These are phyloP conservation scores for Pinus tabuliformis DNA, from an alignment of 75 land plant species.

Conservation along the genomic window DNA sequence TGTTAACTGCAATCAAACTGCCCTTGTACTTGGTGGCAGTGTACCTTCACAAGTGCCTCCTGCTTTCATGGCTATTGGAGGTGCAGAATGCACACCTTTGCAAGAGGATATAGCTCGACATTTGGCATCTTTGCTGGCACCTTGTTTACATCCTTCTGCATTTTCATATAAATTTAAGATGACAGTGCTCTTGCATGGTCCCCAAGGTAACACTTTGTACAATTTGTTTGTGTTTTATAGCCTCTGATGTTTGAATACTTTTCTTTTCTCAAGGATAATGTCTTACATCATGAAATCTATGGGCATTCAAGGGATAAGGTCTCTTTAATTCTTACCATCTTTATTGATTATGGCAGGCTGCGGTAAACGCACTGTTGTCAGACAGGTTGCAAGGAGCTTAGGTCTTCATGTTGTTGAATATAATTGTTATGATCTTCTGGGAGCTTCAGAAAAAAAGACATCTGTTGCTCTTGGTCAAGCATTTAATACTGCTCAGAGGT, in stretches of 20 bases:
- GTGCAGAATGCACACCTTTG: slow-evolving; percentile 24
- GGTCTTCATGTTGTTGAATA: slow-evolving; percentile 88
- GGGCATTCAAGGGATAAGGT: neutral
- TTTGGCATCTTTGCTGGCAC: slow-evolving; percentile 66
- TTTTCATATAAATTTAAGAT: slow-evolving; percentile 66
- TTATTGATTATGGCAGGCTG: slow-evolving; percentile 41
- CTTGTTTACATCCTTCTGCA: slow-evolving; percentile 58
- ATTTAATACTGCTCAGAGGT: slow-evolving; percentile 77
- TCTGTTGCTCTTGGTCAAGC: slow-evolving; percentile 64
- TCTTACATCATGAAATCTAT: neutral
- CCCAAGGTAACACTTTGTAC: slow-evolving; percentile 41
- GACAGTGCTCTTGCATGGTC: slow-evolving; percentile 67
- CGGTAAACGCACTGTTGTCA: slow-evolving; percentile 81
- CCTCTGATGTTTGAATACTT: neutral
- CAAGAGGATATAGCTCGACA: slow-evolving; percentile 47
- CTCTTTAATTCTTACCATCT: neutral
- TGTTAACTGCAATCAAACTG: slow-evolving; percentile 61
- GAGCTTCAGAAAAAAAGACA: slow-evolving; percentile 69
- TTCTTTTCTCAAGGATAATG: neutral
- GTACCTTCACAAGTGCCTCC: slow-evolving; percentile 75
- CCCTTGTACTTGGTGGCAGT: slow-evolving; percentile 77
- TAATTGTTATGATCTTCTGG: slow-evolving; percentile 77
- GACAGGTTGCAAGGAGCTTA: slow-evolving; percentile 53
- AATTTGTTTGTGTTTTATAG: neutral
- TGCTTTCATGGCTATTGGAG: slow-evolving; percentile 18